Base-by-base conservation (phyloP, 345 rosid genomes). In the Salix arbutifolia region DNA sequence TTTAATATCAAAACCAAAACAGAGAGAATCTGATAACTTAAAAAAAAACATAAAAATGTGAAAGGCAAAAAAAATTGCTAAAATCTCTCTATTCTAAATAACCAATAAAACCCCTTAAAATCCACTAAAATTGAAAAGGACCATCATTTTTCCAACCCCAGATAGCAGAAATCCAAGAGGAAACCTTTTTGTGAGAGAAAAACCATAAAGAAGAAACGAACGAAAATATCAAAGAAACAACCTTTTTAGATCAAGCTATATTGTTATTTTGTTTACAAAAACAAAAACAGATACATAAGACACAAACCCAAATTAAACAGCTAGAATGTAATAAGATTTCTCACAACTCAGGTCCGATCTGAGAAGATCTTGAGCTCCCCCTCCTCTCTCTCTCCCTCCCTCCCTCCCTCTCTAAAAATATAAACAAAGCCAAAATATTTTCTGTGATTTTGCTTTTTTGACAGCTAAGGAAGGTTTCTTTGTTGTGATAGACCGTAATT, bases 311-410 rank as follows among this genome's bases (percentile, higher is more conserved):
- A 5, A 13, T 31, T 7, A 50, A 48, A 66, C 50, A 48, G 56
- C 26, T 64, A 76, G 71, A 82, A 76, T 65, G 81, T 52, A 78
- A 69, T 17, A 26, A 72, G 68, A 73, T 77, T 53, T 74, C 88
- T 71, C 73, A 77, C 90, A 82, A 68, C 42, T 71, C 70, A 75
- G 73, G 81, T 70, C 86, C 80, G 89, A 90, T 86, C 90, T 84
- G 86, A 66, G 81, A 85, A 79, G 84, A 88, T 84, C 88, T 81
- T 66, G 82, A 84, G 82, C 82, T 81, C 78, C 85, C 73, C 25
- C 21, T 31, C 70, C 38, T 42, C 50, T 30, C 56, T n/a, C 65
- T 19, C 26, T 78, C 72, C 80, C 83, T 85, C 74, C 75, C 76
- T 67, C 71, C 78, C 80, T 61, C 69, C 78, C 82, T 61, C 75